Conservation (phyloP, 768 basidiomycete genomes). For the Hortiboletus campestris region DNA sequence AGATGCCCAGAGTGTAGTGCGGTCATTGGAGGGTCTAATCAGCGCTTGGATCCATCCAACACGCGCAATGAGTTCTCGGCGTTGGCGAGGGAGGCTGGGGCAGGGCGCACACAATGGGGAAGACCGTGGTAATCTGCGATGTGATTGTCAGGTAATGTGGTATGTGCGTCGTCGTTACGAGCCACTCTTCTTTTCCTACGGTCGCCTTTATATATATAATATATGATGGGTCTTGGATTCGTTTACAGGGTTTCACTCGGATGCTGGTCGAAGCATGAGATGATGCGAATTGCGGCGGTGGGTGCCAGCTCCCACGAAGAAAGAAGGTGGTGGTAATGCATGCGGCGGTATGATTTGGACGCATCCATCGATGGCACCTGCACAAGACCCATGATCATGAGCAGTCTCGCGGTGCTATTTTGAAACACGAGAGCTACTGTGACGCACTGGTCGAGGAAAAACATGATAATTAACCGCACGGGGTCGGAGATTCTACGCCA, state of each 20-base stretch:
- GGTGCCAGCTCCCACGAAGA: too few species aligned
- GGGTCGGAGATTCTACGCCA: too few species aligned
- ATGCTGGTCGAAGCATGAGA: too few species aligned
- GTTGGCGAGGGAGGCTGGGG: conserved; percentile 36
- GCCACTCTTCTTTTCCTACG: neutral
- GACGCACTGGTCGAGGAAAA: neutral
- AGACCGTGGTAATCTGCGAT: conserved; percentile 9
- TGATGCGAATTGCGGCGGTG: too few species aligned
- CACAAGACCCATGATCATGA: too few species aligned
- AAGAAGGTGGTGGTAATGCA: too few species aligned
- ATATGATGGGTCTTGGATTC: neutral
- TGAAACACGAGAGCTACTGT: neutral
- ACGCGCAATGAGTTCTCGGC: conserved; percentile 42
- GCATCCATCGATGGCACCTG: too few species aligned
- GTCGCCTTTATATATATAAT: too few species aligned
- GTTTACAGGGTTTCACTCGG: neutral
- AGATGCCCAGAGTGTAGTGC: conserved; percentile 59
- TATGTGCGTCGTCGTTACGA: neutral
- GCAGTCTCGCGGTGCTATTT: too few species aligned
- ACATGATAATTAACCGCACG: too few species aligned
- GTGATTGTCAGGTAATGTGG: neutral
- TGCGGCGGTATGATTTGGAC: too few species aligned
- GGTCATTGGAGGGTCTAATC: conserved; percentile 47
- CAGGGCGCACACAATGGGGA: conserved; percentile 29
- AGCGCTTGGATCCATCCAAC: conserved; percentile 44